Base-by-base conservation (phyloP, 1,284 basidiomycete genomes). In the Ganoderma sinense region DNA sequence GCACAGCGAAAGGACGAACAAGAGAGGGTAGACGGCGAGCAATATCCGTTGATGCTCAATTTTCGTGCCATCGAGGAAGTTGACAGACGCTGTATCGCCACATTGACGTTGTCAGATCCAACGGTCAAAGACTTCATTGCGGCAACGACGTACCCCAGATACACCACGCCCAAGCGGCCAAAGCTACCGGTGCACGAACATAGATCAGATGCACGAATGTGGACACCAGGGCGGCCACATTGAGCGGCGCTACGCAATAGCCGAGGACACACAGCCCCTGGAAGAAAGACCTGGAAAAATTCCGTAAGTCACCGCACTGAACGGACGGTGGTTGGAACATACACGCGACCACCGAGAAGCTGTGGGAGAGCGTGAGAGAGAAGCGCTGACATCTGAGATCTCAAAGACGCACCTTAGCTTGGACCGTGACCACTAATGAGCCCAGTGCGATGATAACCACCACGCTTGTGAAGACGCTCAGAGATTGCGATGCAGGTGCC, bases 301-400 rank as follows among this genome's bases (percentile, higher is more conserved):
- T 18, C n/a, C 53, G 16, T 61, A 26, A 61, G 23, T 26, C 20
- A 40, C n/a, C 31, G 23, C n/a, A 58, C 33, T 63, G 31, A 58
- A 29, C 41, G n/a, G 58, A 20, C 18, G 45, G 39, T 16, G 31
- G 40, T 6, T 31, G 41, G 45, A 23, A 84, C 92, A 71, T 82
- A 97, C 93, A 98, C 95, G 86, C 95, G 88, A 60, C 97, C 97
- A 63, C 97, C 97, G n/a, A 98, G 87, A 62, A 98, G 87, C 90
- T 94, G 71, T 31, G 23, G 41, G 23, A 55, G 18, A 56, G 4
- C 41, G 73, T 77, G n/a, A 69, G 36, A 33, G 40, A 61, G 13
- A 61, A 26, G 23, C 23, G 16, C 11, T 26, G 16, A 5, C 39
- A 23, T 11, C 10, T 4, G 13, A 43, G 23, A 29, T 18, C 26